Base-by-base conservation (phyloP, 2,329 filamentous ascomycete species). In the Fusarium decemcellulare region DNA sequence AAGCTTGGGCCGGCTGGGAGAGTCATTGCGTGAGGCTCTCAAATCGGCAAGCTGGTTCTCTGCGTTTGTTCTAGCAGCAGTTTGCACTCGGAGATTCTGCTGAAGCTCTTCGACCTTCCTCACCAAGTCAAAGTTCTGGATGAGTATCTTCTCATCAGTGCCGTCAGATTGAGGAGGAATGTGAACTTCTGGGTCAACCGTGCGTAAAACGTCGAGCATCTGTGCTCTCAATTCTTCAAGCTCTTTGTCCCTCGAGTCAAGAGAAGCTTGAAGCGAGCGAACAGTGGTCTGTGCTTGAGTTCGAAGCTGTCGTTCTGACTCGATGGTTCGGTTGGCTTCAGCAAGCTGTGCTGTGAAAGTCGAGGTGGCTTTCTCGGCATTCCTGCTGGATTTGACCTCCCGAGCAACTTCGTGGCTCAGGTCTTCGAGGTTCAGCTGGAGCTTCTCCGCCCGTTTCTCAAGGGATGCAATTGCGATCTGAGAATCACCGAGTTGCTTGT, bases 391-490 rank as follows among this genome's bases (percentile, higher is more conserved):
- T 82, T 98, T 97, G 76, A 95, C 93, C 80, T 98, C 95, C 32
- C 94, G 88, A 52, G 93, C 92, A 57, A 98, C 88, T 79, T 98
- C 94, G 73, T 98, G 95, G 72, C 94, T 97, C 37, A 98, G 85
- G 78, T 99, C 95, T 78, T 99, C 95, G 9, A 98, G 81, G 74
- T 88, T 94, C 43, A 98, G 87, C 54, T 94, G 89, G 30, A 98
- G 85, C 80, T 98, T 98, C 81, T 98, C 95, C 55, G 96, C 92
- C 79, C 96, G 94, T 84, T 98, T 98, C 78, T 98, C 94, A 8
- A 98, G 82, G 1, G 93, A 92, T 0, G 92, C 92, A 69, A 97
- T 90, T 6, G 90, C 90, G 27, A 98, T 81, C 74, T 98, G 95
- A 7, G 93, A 87, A 71, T 98, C 95, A 60, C 92, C 94, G 12